phyloP scores from a whole-genome alignment of 768 basidiomycete genomes.

The Gloeostereum incarnatum region DNA sequence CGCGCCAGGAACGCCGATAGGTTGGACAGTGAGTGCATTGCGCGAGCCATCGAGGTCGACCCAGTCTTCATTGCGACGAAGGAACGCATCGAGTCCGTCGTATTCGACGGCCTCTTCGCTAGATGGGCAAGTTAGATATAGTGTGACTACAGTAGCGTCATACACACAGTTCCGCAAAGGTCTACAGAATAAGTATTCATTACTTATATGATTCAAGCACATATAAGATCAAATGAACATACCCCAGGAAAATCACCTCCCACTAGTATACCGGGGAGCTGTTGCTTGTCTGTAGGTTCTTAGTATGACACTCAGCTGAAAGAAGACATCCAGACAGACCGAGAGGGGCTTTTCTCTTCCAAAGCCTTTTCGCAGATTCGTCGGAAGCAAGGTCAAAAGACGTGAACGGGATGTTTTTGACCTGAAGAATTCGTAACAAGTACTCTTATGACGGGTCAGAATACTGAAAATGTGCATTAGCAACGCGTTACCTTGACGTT shows the following conservation, averaged over 20 bases:
- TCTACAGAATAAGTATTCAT: slow-evolving; percentile 36
- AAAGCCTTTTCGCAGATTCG: slow-evolving; percentile 41
- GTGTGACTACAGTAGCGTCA: slow-evolving; percentile 5
- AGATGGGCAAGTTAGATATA: slow-evolving; percentile 3
- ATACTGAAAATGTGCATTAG: not conserved
- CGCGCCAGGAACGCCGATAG: slow-evolving; percentile 78
- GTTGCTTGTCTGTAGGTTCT: slow-evolving; percentile 57
- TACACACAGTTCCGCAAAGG: slow-evolving; percentile 66
- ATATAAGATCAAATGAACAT: slow-evolving; percentile 19
- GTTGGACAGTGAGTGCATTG: slow-evolving; percentile 42
- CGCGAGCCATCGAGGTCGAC: slow-evolving; percentile 51
- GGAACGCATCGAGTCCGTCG: slow-evolving; percentile 59
- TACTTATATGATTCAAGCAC: not conserved
- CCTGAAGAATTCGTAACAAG: slow-evolving; percentile 59
- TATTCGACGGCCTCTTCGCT: slow-evolving; percentile 85
- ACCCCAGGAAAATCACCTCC: slow-evolving; percentile 74
- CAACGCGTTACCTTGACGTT: slow-evolving; percentile 68
- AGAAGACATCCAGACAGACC: slow-evolving; percentile 25
- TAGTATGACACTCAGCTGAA: slow-evolving; percentile 1
- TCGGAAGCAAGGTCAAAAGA: slow-evolving; percentile 85
- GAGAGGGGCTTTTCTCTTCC: slow-evolving; percentile 73
- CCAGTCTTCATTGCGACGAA: slow-evolving; percentile 68
- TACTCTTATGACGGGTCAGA: slow-evolving; percentile 46
- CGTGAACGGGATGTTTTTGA: slow-evolving; percentile 75
- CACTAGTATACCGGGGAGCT: slow-evolving; percentile 76